phyloP scores from a whole-genome alignment of 495 filamentous ascomycete genomes.

The Aspergillus baeticus region DNA sequence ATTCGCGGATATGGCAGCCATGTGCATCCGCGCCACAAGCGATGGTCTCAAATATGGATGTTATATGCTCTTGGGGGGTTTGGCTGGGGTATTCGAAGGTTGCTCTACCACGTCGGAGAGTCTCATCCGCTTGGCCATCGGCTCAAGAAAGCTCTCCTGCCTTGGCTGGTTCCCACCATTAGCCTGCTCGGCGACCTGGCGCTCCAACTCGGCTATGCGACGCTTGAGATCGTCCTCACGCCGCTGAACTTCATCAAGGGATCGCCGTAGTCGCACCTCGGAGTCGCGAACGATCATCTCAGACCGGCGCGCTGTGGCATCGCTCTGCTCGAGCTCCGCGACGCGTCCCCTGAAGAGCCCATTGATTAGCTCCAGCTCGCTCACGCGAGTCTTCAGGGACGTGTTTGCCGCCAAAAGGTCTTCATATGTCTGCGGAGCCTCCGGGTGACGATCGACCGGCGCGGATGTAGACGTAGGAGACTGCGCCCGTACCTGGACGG shows the following conservation, averaged over 20 bases:
- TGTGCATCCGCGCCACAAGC: constrained; percentile 8
- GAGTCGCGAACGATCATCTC: constrained; percentile 57
- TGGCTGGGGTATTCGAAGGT: constrained; percentile 32
- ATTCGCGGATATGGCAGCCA: constrained; percentile 20
- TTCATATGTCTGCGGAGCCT: constrained; percentile 78
- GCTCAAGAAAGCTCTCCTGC: constrained; percentile 38
- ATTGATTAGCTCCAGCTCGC: constrained; percentile 93
- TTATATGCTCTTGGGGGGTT: constrained; percentile 42
- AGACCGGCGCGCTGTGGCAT: constrained; percentile 61
- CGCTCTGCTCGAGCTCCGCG: constrained; percentile 78
- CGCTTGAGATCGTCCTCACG: constrained; percentile 82
- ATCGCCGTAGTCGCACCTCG: constrained; percentile 61
- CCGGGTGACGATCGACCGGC: constrained; percentile 70
- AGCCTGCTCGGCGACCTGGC: constrained; percentile 47
- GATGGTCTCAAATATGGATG: background rate
- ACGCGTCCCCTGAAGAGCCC: constrained; percentile 89
- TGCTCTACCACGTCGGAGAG: constrained; percentile 46
- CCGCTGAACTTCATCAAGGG: constrained; percentile 71
- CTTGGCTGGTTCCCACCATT: constrained; percentile 14
- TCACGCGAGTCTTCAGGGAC: constrained; percentile 83
- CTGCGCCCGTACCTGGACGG: constrained; percentile 55
- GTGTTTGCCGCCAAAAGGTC: constrained; percentile 74
- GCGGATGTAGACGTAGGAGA: constrained; percentile 71
- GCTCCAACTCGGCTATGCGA: constrained; percentile 77
- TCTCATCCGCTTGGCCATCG: constrained; percentile 45